Percentiles rank a stretch among this genome's conserved stretches.
These are phyloP conservation scores for Athelia psychrophila DNA, from an alignment of 1,284 basidiomycete species.

Conservation along the genomic window DNA sequence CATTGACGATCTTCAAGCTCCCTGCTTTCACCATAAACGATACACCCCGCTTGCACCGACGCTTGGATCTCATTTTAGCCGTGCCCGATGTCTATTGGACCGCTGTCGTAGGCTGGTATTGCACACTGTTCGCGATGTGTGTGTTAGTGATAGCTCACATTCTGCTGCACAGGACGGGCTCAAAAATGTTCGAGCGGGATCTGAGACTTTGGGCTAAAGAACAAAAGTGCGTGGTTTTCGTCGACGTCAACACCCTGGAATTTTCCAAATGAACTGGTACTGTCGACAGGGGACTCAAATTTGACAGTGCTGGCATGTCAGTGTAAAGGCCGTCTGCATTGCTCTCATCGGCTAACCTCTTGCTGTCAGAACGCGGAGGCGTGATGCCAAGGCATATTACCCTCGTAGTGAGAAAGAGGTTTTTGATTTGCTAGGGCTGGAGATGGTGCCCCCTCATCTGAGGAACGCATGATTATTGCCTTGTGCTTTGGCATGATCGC, in stretches of 20 bases:
- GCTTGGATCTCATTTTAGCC: constrained; percentile 76
- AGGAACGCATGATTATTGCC: constrained; percentile 59
- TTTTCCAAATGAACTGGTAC: neutral
- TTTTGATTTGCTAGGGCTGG: constrained; percentile 63
- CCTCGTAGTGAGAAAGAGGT: constrained; percentile 68
- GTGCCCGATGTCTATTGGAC: constrained; percentile 71
- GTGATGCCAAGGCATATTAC: constrained; percentile 55
- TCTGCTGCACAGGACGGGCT: constrained; percentile 60
- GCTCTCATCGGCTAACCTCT: too few species aligned
- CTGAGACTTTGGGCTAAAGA: constrained; percentile 68
- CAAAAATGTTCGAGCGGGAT: constrained; percentile 80
- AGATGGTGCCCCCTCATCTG: constrained; percentile 67
- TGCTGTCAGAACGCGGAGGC: constrained; percentile 49
- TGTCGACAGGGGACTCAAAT: constrained; percentile 56
- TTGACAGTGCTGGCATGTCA: constrained; percentile 77
- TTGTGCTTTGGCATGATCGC: too few species aligned
- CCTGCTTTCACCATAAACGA: constrained; percentile 27
- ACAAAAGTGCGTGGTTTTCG: constrained; percentile 41
- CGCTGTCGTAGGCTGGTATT: constrained; percentile 75
- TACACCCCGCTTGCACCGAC: constrained; percentile 40
- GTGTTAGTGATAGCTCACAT: neutral
- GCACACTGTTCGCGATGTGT: constrained; percentile 1
- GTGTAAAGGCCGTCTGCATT: constrained; percentile 25
- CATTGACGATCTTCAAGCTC: constrained; percentile 64
- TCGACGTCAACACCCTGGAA: neutral